A percentile compares a stretch with the other conserved stretches of the same genome.
phyloP scores from a whole-genome alignment of 176 grass and related monocot species.

The Eragrostis curvula region DNA sequence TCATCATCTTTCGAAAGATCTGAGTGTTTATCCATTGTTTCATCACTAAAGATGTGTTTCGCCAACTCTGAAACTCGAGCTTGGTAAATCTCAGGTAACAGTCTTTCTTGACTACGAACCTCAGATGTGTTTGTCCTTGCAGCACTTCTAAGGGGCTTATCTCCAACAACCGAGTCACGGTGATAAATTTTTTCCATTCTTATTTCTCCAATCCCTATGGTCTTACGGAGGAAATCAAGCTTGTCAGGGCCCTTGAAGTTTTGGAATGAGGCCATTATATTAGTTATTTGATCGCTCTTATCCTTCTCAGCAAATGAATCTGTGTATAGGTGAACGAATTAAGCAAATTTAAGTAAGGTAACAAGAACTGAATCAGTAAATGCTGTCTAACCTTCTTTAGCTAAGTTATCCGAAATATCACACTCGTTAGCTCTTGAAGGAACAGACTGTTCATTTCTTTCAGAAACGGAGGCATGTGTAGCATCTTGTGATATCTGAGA shows the following conservation, averaged over 20 bases:
- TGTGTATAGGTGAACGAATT: constrained; percentile 15
- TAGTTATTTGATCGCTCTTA: constrained; percentile 8
- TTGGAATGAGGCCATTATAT: constrained; percentile 46
- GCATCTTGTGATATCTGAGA: constrained; percentile 39
- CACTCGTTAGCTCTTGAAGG: constrained; percentile 34
- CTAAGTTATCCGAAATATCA: constrained; percentile 37
- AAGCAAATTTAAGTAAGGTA: constrained; percentile 24
- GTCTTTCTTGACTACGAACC: not conserved
- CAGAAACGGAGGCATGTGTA: constrained; percentile 11
- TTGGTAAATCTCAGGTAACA: constrained; percentile 5
- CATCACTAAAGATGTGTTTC: constrained; percentile 35
- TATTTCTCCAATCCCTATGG: constrained; percentile 50
- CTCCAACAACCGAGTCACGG: constrained; percentile 25
- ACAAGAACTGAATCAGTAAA: constrained; percentile 8
- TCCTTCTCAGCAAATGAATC: constrained; percentile 41
- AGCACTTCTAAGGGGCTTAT: constrained; percentile 5
- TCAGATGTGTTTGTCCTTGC: not conserved
- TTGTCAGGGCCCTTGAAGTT: constrained; percentile 51
- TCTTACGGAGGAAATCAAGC: constrained; percentile 43
- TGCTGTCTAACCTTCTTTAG: constrained; percentile 49
- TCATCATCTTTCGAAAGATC: constrained; percentile 32
- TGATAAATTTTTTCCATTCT: constrained; percentile 37
- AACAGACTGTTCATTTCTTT: constrained; percentile 24
- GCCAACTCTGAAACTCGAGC: constrained; percentile 45
- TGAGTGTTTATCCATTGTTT: constrained; percentile 28